Conservation (phyloP, 257 asterid genomes). For the Nicotiana paniculata region DNA sequence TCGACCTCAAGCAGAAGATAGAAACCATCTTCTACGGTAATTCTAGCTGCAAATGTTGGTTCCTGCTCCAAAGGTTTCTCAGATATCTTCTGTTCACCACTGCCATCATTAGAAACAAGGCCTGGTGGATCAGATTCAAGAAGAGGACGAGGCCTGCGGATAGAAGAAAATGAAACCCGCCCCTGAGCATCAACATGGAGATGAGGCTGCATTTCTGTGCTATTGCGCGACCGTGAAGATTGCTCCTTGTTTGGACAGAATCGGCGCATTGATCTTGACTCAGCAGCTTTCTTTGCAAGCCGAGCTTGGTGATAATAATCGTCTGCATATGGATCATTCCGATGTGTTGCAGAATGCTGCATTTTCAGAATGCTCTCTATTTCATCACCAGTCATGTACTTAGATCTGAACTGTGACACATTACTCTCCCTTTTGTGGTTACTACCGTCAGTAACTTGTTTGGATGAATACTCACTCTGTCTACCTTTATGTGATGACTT, state of each 20-base stretch:
- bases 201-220: conserved; percentile 62
- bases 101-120: conserved; percentile 56
- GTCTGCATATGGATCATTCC: conserved; percentile 65
- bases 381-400: conserved; percentile 82
- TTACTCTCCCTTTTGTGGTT: conserved; percentile 46
- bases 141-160: conserved; percentile 72
- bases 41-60: conserved; percentile 81
- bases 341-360: conserved; percentile 76
- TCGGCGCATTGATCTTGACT: conserved; percentile 44
- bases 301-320: conserved; percentile 83
- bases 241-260: conserved; percentile 71
- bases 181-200: conserved; percentile 73
- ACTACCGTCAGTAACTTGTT: conserved; percentile 57
- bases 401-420: conserved; percentile 58
- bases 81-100: conserved; percentile 42
- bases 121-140: conserved; percentile 73
- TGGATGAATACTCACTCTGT: conserved; percentile 56
- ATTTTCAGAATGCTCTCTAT: conserved; percentile 68
- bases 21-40: conserved; percentile 62
- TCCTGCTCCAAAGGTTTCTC: conserved; percentile 71
- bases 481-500: conserved; percentile 52
- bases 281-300: conserved; percentile 66
- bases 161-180: conserved; percentile 72
- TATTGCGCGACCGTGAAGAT: conserved; percentile 59
- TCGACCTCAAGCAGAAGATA: conserved; percentile 70